Evolutionary conservation across 2,329 filamentous ascomycete genomes (phyloP).

Genomic region (Akanthomyces dipterigenus): DNA sequence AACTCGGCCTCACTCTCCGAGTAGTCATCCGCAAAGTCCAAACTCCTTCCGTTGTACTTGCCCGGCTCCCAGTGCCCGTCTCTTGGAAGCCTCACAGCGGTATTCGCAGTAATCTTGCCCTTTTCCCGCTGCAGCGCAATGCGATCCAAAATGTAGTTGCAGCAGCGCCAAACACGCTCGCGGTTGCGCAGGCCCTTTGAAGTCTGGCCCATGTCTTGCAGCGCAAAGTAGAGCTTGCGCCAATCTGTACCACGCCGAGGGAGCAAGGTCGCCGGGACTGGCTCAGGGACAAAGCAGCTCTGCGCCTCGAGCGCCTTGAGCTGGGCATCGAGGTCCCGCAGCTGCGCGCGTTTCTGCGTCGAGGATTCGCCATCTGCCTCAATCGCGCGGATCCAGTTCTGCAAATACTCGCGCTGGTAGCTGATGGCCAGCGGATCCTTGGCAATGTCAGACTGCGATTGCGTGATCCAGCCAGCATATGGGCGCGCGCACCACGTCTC

Average conservation of each 20-base stretch:
- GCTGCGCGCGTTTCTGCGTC: not conserved
- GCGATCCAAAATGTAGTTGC: slow-evolving; percentile 10
- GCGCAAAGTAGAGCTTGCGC: slow-evolving; percentile 13
- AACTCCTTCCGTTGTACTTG: not conserved
- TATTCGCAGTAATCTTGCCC: not conserved
- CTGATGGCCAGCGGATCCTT: not conserved
- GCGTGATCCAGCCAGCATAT: slow-evolving; percentile 10
- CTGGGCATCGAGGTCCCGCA: slow-evolving; percentile 1
- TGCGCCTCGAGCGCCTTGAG: not conserved
- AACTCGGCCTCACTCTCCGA: slow-evolving; percentile 10
- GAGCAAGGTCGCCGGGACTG: not conserved
- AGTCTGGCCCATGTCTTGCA: not conserved
- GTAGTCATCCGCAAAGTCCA: slow-evolving; percentile 4
- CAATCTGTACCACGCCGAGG: slow-evolving; percentile 12
- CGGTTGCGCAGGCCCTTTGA: slow-evolving; percentile 13
- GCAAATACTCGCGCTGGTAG: not conserved
- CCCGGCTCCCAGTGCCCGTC: not conserved
- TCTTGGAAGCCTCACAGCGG: not conserved
- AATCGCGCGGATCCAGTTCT: not conserved
- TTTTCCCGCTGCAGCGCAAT: slow-evolving; percentile 1
- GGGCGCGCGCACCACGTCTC: slow-evolving; percentile 14
- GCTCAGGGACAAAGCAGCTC: not conserved
- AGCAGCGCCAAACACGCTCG: slow-evolving; percentile 13
- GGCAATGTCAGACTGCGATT: not conserved
- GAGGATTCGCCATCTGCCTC: not conserved